These are phyloP conservation scores for Fusarium staphyleae DNA, from an alignment of 2,329 filamentous ascomycete genomes.

Conservation along the genomic window DNA sequence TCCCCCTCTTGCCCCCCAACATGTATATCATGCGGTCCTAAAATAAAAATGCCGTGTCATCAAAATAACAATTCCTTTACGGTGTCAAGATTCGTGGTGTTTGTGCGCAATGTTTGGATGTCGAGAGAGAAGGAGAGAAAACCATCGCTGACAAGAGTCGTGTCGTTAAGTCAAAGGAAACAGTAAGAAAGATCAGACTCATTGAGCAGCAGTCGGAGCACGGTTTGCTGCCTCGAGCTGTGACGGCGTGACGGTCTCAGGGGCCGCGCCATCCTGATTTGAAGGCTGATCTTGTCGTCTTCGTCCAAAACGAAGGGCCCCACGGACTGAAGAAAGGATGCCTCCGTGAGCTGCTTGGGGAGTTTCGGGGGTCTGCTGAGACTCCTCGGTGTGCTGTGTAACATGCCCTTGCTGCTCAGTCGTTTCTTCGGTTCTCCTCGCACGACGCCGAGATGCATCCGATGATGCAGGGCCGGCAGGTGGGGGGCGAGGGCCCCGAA, in stretches of 20 bases:
- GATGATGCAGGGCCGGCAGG: conserved; percentile 1
- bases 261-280: conserved; percentile 7
- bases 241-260: conserved; percentile 51
- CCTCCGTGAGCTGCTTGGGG: conserved; percentile 31
- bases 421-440: conserved; percentile 13
- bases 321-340: conserved; percentile 45
- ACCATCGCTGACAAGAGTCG: conserved; percentile 40
- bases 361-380: conserved; percentile 17
- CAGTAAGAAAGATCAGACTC: conserved; percentile 10
- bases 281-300: conserved; percentile 34
- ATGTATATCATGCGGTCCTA: conserved; percentile 31
- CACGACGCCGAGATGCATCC: conserved; percentile 13
- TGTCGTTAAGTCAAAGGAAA: conserved; percentile 32
- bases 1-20: conserved; percentile 14
- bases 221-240: conserved; percentile 56
- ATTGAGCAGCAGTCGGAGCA: conserved; percentile 29
- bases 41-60: conserved; percentile 40
- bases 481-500: conserved; percentile 34
- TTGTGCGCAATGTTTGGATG: conserved; percentile 27
- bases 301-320: conserved; percentile 45
- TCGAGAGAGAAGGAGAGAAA: conserved; percentile 41
- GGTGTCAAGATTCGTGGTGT: conserved; percentile 40
- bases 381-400: conserved; percentile 16
- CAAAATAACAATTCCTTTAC: conserved; percentile 39
- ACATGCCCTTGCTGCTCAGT: conserved; percentile 13